These are phyloP conservation scores for Mucor saturninus DNA, from an alignment of 371 early-diverging fungal genomes.

Conservation along the genomic window DNA sequence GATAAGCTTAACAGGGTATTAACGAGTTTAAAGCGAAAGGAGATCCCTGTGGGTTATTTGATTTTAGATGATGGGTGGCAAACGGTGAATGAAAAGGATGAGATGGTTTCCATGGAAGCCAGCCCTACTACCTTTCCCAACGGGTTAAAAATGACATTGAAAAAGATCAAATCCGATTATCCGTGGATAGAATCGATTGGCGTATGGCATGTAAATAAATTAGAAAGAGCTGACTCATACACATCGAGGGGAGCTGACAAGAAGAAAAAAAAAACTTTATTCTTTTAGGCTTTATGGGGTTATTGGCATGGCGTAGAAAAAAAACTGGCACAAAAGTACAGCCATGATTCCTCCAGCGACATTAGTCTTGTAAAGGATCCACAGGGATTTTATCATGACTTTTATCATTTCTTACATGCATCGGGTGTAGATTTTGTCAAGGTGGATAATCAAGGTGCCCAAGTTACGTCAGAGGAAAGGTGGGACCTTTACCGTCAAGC, in stretches of 20 bases:
- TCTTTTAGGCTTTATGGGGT: conserved; percentile 33
- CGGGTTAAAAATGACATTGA: conserved; percentile 20
- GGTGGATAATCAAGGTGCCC: conserved; percentile 44
- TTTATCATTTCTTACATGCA: conserved; percentile 32
- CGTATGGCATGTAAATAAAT: conserved; percentile 44
- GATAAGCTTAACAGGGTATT: conserved; percentile 24
- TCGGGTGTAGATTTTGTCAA: conserved; percentile 46
- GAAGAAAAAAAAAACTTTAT: no score
- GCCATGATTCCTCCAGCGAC: background rate
- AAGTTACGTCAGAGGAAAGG: no score
- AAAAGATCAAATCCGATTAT: conserved; percentile 19
- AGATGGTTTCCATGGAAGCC: conserved; percentile 32
- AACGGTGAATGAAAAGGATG: background rate
- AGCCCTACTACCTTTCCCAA: conserved; percentile 26
- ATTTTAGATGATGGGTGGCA: conserved; percentile 61
- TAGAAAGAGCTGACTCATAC: no score
- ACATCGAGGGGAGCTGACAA: no score
- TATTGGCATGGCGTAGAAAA: conserved; percentile 48
- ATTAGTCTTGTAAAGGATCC: conserved; percentile 14
- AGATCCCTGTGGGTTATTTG: conserved; percentile 38
- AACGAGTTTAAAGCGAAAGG: conserved; percentile 15
- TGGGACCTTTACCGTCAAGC: conserved; percentile 39
- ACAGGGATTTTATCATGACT: conserved; percentile 39
- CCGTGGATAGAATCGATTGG: conserved; percentile 41
- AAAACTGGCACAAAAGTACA: conserved; percentile 6